Evolutionary conservation across 2,329 filamentous ascomycete genomes (phyloP).

Genomic region (Xylaria sp.): DNA sequence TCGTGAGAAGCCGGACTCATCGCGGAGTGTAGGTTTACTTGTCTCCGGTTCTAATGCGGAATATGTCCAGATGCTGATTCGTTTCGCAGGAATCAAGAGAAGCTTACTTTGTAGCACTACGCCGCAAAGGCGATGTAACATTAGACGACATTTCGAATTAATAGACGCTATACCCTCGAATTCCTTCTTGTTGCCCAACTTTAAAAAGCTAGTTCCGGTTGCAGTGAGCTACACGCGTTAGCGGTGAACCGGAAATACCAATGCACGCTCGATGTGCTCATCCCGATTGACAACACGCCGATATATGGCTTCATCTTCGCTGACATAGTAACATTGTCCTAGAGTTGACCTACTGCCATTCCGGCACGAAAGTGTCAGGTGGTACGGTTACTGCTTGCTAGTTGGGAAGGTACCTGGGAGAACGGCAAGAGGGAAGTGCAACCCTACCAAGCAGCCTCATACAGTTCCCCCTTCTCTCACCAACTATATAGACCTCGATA

Average conservation of each 20-base stretch:
- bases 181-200: background rate
- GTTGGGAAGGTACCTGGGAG: constrained; percentile 41
- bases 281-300: background rate
- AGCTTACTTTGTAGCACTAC: constrained; percentile 83
- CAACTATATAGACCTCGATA: constrained; percentile 19
- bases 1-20: constrained; percentile 91
- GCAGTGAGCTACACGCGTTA: background rate
- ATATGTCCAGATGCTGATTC: constrained; percentile 22
- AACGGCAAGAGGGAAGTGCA: background rate
- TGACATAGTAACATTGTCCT: constrained; percentile 39
- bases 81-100: constrained; percentile 82
- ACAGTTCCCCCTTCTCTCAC: background rate
- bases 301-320: background rate
- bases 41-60: background rate
- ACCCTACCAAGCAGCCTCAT: background rate
- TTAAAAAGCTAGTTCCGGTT: background rate
- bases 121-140: constrained; percentile 66
- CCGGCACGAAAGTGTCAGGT: constrained; percentile 39
- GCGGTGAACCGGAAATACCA: background rate
- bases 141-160: constrained; percentile 33
- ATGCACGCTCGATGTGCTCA: background rate
- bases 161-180: constrained; percentile 10
- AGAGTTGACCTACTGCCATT: constrained; percentile 36
- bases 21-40: constrained; percentile 74
- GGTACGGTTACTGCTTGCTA: constrained; percentile 40